Base-by-base conservation (phyloP, 2,329 filamentous ascomycete species). In the Pestalotiopsis sp. region DNA sequence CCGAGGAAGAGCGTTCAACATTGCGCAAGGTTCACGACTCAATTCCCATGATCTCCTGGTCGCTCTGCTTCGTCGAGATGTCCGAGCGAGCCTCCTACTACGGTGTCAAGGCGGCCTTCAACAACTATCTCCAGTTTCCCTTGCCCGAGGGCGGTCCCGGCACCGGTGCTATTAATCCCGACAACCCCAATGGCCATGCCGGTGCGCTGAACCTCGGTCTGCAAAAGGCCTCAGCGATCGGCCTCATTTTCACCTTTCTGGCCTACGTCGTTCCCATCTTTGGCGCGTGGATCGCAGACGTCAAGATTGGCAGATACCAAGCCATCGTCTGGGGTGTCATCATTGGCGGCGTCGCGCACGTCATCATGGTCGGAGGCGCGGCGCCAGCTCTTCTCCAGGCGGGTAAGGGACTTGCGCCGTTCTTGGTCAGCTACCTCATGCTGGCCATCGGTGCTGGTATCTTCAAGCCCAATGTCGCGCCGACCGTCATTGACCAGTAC, bases 391-490 rank as follows among this genome's bases (percentile, higher is more conserved):
- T 91, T 14, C 87, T 93, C 62, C 79, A 83, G 25, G 65, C 65
- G 3, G 65, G 65, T 11, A 40, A 60, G 13, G 65, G 65, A 11
- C 75, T 93, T 60, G 90, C 83, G 1, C 89, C 87, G 65, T 92
- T 93, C 74, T 86, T 94, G 75, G 87, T 94, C 76, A 91, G 91
- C n/a, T 81, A 86, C 40, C 75, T 86, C 41, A 75, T 76, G 27
- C 82, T 87, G 52, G 84, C 84, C 72, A 79, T 93, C 38, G 92
- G 92, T 58, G 93, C 92, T 1, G 92, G 92, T 70, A 91, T 93
- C 75, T 94, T 95, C 87, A 95, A 95, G 83, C 88, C 91, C 71
- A 95, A 95, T 76, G 92, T 95, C 58, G 90, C 90, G 0, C 90
- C 91, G 0, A 82, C 93, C 20, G 87, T 93, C 68, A 91, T 91